Conservation (phyloP, 345 rosid genomes). For the Brassica rapa region DNA sequence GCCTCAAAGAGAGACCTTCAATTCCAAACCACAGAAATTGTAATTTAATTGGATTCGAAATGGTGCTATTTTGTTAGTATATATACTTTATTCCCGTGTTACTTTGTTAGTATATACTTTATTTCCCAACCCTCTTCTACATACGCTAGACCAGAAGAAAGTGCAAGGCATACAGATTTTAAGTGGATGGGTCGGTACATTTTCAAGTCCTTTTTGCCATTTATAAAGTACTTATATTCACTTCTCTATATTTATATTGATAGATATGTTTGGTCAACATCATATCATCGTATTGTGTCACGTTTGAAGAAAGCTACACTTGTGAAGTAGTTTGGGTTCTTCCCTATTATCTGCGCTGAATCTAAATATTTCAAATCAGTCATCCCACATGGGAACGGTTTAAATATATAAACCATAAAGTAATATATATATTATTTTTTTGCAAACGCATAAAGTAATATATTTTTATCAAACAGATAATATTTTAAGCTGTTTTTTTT, state of each 20-base stretch:
- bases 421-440: too few relatives aligned
- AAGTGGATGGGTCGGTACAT: conserved; percentile 6
- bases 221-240: background rate
- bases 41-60: background rate
- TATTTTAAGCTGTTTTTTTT: background rate
- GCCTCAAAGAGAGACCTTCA: background rate
- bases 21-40: background rate
- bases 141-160: background rate
- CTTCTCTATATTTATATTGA: background rate
- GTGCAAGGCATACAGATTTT: background rate
- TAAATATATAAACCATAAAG: background rate
- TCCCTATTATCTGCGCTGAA: background rate
- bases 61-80: background rate
- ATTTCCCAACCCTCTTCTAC: background rate
- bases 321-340: conserved; percentile 22
- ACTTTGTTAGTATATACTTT: background rate
- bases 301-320: conserved; percentile 38
- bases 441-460: background rate
- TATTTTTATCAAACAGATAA: background rate
- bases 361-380: background rate
- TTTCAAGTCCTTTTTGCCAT: conserved; percentile 9
- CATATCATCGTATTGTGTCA: conserved; percentile 27
- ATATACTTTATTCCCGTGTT: background rate
- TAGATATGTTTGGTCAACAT: conserved; percentile 29
- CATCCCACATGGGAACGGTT: background rate